Percentiles rank a stretch among this genome's conserved stretches.
Evolutionary conservation across 495 filamentous ascomycete species (phyloP).

Genomic region (Neurospora tetraspora): DNA sequence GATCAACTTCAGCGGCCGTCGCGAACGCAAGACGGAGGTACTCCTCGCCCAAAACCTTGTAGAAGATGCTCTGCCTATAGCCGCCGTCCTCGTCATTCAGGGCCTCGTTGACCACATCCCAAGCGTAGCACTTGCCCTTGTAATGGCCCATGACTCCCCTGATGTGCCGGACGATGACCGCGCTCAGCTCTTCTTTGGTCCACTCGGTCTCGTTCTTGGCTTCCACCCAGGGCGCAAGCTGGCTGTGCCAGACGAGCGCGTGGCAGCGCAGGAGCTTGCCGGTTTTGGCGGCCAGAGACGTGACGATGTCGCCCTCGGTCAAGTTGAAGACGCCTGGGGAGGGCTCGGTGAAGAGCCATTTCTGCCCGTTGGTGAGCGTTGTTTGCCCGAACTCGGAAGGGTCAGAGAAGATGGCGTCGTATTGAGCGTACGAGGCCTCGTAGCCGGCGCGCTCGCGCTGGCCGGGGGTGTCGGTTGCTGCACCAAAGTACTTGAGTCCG

Average conservation of each 20-base stretch:
- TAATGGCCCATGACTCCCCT: slow-evolving; percentile 42
- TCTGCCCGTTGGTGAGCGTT: slow-evolving; percentile 44
- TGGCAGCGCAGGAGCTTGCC: slow-evolving; percentile 48
- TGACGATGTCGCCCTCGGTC: slow-evolving; percentile 40
- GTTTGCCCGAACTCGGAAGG: slow-evolving; percentile 41
- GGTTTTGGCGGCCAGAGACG: slow-evolving; percentile 34
- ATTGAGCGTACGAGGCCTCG: slow-evolving; percentile 16
- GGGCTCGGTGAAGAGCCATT: slow-evolving; percentile 46
- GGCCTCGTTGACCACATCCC: slow-evolving; percentile 64
- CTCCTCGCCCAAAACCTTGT: slow-evolving; percentile 44
- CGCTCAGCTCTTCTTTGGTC: slow-evolving; percentile 40
- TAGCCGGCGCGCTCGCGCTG: slow-evolving; percentile 27
- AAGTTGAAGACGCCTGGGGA: slow-evolving; percentile 39
- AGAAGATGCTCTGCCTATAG: slow-evolving; percentile 47
- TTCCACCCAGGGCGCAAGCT: slow-evolving; percentile 49
- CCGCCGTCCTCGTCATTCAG: slow-evolving; percentile 53
- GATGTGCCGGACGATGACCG: slow-evolving; percentile 46
- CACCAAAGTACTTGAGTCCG: slow-evolving; percentile 40
- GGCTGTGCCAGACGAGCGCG: slow-evolving; percentile 50
- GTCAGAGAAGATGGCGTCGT: slow-evolving; percentile 32
- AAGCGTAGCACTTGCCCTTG: slow-evolving; percentile 44
- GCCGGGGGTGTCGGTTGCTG: slow-evolving; percentile 37
- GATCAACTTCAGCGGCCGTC: slow-evolving; percentile 42
- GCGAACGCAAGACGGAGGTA: slow-evolving; percentile 50
- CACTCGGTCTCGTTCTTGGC: slow-evolving; percentile 46